Evolutionary conservation across 331 rosid genomes (phyloP).

Genomic region (Cydonia oblonga): DNA sequence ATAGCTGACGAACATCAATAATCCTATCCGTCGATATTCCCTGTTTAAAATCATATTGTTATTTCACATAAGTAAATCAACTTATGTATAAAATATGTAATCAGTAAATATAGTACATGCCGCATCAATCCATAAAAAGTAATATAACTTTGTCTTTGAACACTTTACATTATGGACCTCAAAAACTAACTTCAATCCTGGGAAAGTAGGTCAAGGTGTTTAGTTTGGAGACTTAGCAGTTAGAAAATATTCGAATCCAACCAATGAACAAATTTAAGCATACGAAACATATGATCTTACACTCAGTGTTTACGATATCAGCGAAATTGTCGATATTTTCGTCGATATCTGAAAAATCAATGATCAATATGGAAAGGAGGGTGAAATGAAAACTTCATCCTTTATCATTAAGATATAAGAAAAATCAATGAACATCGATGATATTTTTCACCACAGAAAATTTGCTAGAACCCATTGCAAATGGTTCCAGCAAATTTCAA

Average conservation of each 20-base stretch:
- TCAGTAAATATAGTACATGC: neutral
- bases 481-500: no score
- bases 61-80: neutral
- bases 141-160: neutral
- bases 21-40: slow-evolving; percentile 93
- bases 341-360: no score
- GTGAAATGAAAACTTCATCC: no score
- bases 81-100: neutral
- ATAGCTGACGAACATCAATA: slow-evolving; percentile 66
- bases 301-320: no score
- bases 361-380: no score
- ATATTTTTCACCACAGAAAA: no score
- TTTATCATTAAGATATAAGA: no score
- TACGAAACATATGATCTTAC: neutral
- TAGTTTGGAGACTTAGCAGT: neutral
- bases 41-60: slow-evolving; percentile 24
- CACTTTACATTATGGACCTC: neutral
- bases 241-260: neutral
- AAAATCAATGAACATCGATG: no score
- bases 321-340: no score
- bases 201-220: slow-evolving; percentile 4
- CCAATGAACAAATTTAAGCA: neutral
- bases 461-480: no score
- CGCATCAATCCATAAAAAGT: neutral
- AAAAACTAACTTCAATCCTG: neutral